Conservation (phyloP, 2,329 filamentous ascomycete species). For the Curvularia sp. region DNA sequence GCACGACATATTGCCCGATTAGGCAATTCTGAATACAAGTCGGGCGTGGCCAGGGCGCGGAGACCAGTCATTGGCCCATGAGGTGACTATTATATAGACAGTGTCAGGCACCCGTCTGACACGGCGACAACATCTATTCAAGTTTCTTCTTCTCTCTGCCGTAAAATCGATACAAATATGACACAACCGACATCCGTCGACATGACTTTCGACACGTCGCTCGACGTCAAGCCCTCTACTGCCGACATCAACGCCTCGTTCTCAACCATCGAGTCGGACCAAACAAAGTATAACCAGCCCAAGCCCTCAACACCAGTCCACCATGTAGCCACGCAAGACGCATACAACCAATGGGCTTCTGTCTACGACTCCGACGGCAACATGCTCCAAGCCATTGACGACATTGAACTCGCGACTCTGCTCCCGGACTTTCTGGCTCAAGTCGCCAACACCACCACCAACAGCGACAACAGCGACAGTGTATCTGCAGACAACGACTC, state of each 20-base stretch:
- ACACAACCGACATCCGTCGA: constrained; percentile 46
- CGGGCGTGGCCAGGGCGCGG: constrained; percentile 27
- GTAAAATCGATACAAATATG: constrained; percentile 32
- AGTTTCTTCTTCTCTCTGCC: not conserved
- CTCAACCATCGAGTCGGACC: constrained; percentile 47
- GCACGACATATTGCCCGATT: constrained; percentile 39
- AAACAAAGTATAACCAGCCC: constrained; percentile 31
- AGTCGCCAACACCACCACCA: constrained; percentile 20
- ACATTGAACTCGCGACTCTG: constrained; percentile 60
- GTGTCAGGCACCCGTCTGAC: constrained; percentile 22
- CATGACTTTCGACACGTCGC: constrained; percentile 51
- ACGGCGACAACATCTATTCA: not conserved
- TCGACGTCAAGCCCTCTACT: constrained; percentile 38
- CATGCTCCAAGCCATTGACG: constrained; percentile 70
- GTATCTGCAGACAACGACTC: not conserved
- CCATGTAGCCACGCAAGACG: constrained; percentile 51
- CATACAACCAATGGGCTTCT: constrained; percentile 60
- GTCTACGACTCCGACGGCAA: constrained; percentile 72
- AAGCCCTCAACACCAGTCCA: constrained; percentile 33
- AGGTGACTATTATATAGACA: constrained; percentile 21
- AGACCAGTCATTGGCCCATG: constrained; percentile 25
- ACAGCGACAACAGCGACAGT: constrained; percentile 3
- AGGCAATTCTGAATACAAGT: constrained; percentile 20
- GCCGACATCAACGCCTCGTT: constrained; percentile 37
- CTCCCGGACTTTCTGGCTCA: constrained; percentile 58